Evolutionary conservation across 352 stramenopile species (phyloP).

Genomic region (Blastocystis sp.): DNA sequence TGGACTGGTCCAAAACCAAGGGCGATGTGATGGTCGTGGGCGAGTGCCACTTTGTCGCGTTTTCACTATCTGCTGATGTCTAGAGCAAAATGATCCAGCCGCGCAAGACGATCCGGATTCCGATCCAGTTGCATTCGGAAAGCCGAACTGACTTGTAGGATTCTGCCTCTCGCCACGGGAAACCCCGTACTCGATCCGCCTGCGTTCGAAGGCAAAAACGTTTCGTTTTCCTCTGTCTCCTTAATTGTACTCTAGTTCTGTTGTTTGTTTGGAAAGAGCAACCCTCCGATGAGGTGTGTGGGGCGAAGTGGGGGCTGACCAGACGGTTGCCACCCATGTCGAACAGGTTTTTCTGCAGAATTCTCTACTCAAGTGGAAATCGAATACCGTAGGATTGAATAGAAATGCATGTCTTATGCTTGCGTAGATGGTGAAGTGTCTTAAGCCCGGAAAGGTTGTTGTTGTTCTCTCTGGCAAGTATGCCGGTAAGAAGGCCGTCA

Average conservation of each 20-base stretch:
- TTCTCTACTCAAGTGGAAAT: slow-evolving; percentile 52
- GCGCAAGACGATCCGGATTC: neutral
- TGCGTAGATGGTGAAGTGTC: slow-evolving; percentile 54
- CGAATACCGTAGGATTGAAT: neutral
- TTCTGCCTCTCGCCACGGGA: neutral
- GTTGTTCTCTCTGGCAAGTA: slow-evolving; percentile 57
- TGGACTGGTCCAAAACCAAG: slow-evolving; percentile 8
- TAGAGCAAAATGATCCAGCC: slow-evolving; percentile 47
- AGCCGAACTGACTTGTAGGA: neutral
- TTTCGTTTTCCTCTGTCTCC: slow-evolving; percentile 13
- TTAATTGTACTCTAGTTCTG: slow-evolving; percentile 23
- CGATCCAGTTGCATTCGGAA: neutral
- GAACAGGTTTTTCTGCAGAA: neutral
- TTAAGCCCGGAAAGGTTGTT: slow-evolving; percentile 58
- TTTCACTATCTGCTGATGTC: neutral
- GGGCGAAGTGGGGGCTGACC: neutral
- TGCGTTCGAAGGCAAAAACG: neutral
- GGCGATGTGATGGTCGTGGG: neutral
- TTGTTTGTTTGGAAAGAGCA: slow-evolving; percentile 7
- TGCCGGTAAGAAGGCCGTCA: slow-evolving; percentile 59
- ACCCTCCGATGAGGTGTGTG: neutral
- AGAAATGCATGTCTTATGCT: neutral
- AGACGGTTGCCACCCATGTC: neutral
- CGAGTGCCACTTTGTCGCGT: neutral
- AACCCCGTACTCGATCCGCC: neutral